phyloP scores from a whole-genome alignment of 2,329 filamentous ascomycete genomes.

The Domatiomyces catenatus region DNA sequence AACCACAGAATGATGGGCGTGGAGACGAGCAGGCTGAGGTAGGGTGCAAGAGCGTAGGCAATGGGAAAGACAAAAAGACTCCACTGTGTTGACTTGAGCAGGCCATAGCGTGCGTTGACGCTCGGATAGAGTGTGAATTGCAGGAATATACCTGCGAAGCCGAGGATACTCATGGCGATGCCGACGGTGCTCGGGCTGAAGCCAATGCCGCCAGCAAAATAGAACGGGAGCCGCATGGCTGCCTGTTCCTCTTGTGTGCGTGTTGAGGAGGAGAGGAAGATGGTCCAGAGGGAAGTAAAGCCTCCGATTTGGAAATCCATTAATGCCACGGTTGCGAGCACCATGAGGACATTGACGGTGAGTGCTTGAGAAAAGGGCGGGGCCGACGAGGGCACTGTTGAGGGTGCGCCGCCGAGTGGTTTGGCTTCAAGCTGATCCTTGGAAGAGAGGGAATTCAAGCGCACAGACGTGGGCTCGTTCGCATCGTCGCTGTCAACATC shows the following conservation, averaged over 20 bases:
- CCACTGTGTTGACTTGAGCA: conserved; percentile 50
- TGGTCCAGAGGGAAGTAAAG: conserved; percentile 62
- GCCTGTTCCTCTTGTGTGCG: conserved; percentile 29
- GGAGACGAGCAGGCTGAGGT: conserved; percentile 53
- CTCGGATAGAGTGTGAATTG: conserved; percentile 57
- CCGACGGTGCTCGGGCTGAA: conserved; percentile 56
- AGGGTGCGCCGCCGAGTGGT: conserved; percentile 9
- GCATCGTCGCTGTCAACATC: conserved; percentile 6
- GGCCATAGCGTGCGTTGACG: conserved; percentile 51
- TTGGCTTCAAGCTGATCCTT: conserved; percentile 22
- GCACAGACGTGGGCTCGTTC: conserved; percentile 1
- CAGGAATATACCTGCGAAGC: conserved; percentile 55
- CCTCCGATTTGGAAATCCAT: conserved; percentile 59
- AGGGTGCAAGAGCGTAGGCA: conserved; percentile 56
- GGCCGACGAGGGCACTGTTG: conserved; percentile 1
- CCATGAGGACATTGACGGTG: conserved; percentile 41
- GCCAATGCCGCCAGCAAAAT: conserved; percentile 57
- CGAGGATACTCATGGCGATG: conserved; percentile 58
- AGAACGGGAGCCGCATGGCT: conserved; percentile 34
- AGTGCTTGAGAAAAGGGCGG: conserved; percentile 36
- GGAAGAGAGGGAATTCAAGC: conserved; percentile 6
- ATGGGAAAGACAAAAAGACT: conserved; percentile 57
- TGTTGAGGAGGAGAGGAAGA: conserved; percentile 61
- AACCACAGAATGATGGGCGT: conserved; percentile 43
- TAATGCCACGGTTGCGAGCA: conserved; percentile 48